A percentile compares a stretch with the other conserved stretches of the same genome.
Conservation (phyloP, 371 early-diverging fungal genomes). For the Rozella allomycis region DNA sequence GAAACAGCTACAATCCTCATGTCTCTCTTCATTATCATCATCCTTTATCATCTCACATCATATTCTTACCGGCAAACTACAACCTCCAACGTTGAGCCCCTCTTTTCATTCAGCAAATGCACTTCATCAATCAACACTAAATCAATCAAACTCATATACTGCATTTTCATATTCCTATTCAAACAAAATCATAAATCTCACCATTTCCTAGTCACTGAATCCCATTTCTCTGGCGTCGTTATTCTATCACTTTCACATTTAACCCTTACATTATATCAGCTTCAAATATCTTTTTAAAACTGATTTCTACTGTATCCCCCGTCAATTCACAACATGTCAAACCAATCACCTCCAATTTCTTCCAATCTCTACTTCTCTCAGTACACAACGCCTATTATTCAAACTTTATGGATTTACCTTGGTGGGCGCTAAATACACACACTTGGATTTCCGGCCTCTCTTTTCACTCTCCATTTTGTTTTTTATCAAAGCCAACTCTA, state of each 20-base stretch:
- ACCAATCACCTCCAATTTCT: constrained; percentile 31
- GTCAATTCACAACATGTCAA: constrained; percentile 34
- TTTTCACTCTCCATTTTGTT: constrained; percentile 14
- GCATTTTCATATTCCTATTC: constrained; percentile 55
- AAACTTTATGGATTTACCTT: no score
- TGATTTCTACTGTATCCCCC: constrained; percentile 61
- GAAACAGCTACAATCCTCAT: constrained; percentile 47
- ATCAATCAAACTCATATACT: not conserved
- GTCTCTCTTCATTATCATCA: constrained; percentile 2
- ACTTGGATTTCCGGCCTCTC: constrained; percentile 26
- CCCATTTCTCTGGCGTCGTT: constrained; percentile 63
- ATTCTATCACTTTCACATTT: constrained; percentile 13
- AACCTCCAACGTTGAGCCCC: constrained; percentile 41
- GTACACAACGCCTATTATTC: constrained; percentile 55
- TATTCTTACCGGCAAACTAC: constrained; percentile 29
- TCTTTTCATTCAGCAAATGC: constrained; percentile 33
- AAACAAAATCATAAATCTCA: constrained; percentile 42
- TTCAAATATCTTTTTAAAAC: no score
- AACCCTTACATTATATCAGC: constrained; percentile 14
- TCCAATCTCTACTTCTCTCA: constrained; percentile 44
- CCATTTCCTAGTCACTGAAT: constrained; percentile 36
- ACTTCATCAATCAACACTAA: constrained; percentile 41
- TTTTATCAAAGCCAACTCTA: constrained; percentile 44
- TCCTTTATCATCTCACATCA: constrained; percentile 6
- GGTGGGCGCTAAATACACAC: constrained; percentile 68